Evolutionary conservation across 768 basidiomycete genomes (phyloP).

Genomic region (Podaxis pistillaris): DNA sequence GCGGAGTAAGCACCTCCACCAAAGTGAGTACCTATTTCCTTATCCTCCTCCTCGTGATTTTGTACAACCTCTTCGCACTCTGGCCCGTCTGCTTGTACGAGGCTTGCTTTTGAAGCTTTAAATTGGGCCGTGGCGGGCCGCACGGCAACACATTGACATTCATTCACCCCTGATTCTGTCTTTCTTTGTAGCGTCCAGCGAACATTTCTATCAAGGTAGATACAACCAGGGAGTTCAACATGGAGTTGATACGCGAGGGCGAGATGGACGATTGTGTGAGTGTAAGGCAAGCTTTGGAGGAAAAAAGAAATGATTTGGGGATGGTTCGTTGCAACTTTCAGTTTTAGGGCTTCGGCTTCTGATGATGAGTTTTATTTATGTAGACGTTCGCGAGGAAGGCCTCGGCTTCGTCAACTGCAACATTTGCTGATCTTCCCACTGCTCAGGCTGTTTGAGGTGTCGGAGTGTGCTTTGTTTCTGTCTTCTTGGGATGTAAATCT

Average conservation of each 20-base stretch:
- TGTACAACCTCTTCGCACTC: neutral
- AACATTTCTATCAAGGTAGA: slow-evolving; percentile 57
- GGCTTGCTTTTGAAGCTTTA: neutral
- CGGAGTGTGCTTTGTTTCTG: too few relatives aligned
- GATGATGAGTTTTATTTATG: neutral
- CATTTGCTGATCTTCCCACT: neutral
- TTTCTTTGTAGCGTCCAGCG: slow-evolving; percentile 31
- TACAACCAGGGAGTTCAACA: slow-evolving; percentile 48
- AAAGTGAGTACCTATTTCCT: neutral
- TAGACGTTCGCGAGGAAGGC: slow-evolving; percentile 12
- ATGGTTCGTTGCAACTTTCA: neutral
- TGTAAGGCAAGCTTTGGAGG: neutral
- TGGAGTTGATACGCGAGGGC: slow-evolving; percentile 36
- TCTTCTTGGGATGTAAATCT: neutral
- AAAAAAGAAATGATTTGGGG: slow-evolving; percentile 5
- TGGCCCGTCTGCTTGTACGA: neutral
- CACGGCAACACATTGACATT: neutral
- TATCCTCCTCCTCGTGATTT: neutral
- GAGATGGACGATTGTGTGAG: slow-evolving; percentile 22
- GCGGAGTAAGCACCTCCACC: neutral
- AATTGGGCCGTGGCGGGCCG: neutral
- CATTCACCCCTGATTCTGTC: neutral
- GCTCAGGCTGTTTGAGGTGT: neutral
- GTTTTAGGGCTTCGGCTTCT: neutral
- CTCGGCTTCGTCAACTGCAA: slow-evolving; percentile 7